phyloP scores from a whole-genome alignment of 768 basidiomycete genomes.

The Hypholoma fasciculare region DNA sequence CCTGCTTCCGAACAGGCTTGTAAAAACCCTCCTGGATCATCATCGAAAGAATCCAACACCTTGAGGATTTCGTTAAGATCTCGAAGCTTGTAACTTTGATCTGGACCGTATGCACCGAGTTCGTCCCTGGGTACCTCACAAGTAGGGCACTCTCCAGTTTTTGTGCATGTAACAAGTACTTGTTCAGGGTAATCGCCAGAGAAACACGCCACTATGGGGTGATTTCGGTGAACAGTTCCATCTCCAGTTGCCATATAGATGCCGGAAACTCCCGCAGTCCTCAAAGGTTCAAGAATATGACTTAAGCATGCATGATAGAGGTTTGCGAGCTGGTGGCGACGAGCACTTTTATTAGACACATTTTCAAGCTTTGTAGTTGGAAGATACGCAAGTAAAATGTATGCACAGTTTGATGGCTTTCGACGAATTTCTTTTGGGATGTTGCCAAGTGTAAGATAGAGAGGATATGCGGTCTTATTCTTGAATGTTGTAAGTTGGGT shows the following conservation, averaged over 20 bases:
- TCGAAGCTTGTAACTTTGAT: neutral
- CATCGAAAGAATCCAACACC: neutral
- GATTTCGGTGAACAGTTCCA: neutral
- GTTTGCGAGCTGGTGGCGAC: neutral
- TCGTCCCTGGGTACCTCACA: neutral
- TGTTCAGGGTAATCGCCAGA: constrained; percentile 1
- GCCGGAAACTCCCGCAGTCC: neutral
- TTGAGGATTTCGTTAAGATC: neutral
- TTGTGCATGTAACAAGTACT: neutral
- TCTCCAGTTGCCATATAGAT: neutral
- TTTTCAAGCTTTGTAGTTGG: neutral
- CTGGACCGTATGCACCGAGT: neutral
- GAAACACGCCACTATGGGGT: neutral
- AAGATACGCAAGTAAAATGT: neutral
- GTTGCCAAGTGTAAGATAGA: constrained; percentile 5
- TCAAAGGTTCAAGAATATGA: neutral
- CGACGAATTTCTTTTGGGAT: neutral
- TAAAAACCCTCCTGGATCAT: neutral
- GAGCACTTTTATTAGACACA: neutral
- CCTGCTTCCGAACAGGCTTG: constrained; percentile 4
- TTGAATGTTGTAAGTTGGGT: neutral
- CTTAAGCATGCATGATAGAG: neutral
- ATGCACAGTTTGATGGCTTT: neutral
- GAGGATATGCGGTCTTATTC: constrained; percentile 1
- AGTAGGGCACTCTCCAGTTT: neutral